Percentiles rank a stretch among this genome's conserved stretches.
Evolutionary conservation across 176 grass and related monocot species (phyloP).

Genomic region (Avena atlantica): DNA sequence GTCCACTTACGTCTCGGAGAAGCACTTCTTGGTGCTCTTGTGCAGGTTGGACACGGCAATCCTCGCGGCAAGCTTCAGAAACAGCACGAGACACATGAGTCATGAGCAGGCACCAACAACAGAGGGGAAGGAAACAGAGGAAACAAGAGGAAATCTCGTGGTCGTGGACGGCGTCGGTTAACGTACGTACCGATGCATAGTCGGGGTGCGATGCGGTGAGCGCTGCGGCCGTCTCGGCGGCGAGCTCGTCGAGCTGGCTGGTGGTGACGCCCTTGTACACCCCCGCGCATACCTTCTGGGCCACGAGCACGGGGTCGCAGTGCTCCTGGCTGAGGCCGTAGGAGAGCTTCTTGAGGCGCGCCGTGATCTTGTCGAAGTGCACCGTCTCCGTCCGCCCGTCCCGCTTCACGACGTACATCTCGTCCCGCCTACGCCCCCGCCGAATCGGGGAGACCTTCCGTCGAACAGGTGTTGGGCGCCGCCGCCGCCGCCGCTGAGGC

Average conservation of each 20-base stretch:
- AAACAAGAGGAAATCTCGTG: not conserved
- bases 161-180: too few relatives aligned
- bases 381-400: slow-evolving; percentile 87
- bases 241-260: slow-evolving; percentile 96
- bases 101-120: not conserved
- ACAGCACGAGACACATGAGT: not conserved
- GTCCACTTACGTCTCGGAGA: slow-evolving; percentile 79
- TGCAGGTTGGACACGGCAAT: slow-evolving; percentile 95
- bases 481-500: not conserved
- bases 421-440: not conserved
- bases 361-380: slow-evolving; percentile 99
- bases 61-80: slow-evolving; percentile 80
- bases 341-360: slow-evolving; percentile 93
- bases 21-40: slow-evolving; percentile 95
- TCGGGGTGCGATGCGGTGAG: slow-evolving; percentile 91
- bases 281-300: slow-evolving; percentile 92
- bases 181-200: slow-evolving; percentile 67
- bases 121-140: not conserved
- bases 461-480: slow-evolving; percentile 53
- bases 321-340: slow-evolving; percentile 99
- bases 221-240: slow-evolving; percentile 87
- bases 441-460: slow-evolving; percentile 42
- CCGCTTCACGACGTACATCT: slow-evolving; percentile 98
- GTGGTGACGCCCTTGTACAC: slow-evolving; percentile 98
- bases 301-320: slow-evolving; percentile 88